phyloP scores from a whole-genome alignment of 768 basidiomycete species.

The Phanerodontia chrysosporium region DNA sequence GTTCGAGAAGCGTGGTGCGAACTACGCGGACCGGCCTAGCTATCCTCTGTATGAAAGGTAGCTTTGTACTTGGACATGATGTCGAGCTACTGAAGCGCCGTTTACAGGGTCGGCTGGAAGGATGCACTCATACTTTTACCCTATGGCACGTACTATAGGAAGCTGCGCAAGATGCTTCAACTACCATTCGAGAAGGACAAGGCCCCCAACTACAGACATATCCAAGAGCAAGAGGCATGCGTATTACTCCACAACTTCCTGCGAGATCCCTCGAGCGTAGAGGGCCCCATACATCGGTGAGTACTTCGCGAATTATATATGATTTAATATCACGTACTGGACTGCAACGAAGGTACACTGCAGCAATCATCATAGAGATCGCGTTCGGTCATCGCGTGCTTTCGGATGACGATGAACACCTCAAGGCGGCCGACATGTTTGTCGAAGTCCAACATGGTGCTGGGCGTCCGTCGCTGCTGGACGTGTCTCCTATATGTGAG shows the following conservation, averaged over 20 bases:
- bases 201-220: constrained; percentile 16
- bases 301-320: neutral
- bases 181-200: constrained; percentile 3
- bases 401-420: constrained; percentile 27
- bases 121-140: constrained; percentile 14
- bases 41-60: constrained; percentile 21
- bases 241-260: constrained; percentile 23
- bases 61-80: no score
- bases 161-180: constrained; percentile 10
- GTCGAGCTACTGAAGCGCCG: neutral
- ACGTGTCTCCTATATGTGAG: neutral
- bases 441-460: neutral
- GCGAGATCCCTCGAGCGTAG: constrained; percentile 22
- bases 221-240: constrained; percentile 24
- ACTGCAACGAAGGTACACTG: constrained; percentile 14
- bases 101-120: constrained; percentile 17
- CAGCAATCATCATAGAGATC: constrained; percentile 27
- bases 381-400: constrained; percentile 30
- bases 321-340: neutral
- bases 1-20: constrained; percentile 31
- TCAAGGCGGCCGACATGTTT: constrained; percentile 22
- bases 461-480: neutral
- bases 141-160: constrained; percentile 17
- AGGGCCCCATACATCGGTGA: constrained; percentile 4
- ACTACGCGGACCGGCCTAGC: constrained; percentile 36